Evolutionary conservation across 2,329 filamentous ascomycete genomes (phyloP), one percentile per base, ranked within the genome.

Genomic region (Fusarium chlamydosporum): DNA sequence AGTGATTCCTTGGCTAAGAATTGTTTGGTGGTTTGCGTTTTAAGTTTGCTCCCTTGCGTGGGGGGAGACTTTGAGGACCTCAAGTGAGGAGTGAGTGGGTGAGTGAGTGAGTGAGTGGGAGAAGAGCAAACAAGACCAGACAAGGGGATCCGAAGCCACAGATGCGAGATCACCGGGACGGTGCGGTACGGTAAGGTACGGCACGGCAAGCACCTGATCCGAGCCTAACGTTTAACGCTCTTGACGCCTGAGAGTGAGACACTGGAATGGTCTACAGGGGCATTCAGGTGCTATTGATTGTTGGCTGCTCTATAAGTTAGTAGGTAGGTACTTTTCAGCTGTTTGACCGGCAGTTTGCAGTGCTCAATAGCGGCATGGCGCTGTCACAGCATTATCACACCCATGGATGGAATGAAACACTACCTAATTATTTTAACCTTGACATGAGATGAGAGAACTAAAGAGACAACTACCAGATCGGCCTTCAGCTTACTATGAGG

Each of bases 141-240:
- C 26, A 23, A 41, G 23, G 52, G 20, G 41, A 55, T 20, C 59
- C 59, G 46, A 37, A 65, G 55, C 50, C 33, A 48, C 60, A 52
- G 66, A 51, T 69, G 66, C 66, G 38, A 69, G 66, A 69, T 69
- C 47, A 67, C 55, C 66, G 66, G 61, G 66, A 69, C 61, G 61
- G 61, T 50, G 27, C 43, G 27, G 43, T 46, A 46, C 43, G 43
- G 43, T 16, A 37, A 34, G 33, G 46, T 51, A 64, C 59, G 63
- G 56, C 47, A 62, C 23, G 23, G 23, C 23, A 23, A 67, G 66
- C 56, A 66, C 65, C 47, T 68, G 65, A 68, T 46, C 66, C 66
- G 66, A 57, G 61, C 66, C 66, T 61, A 68, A 69, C 67, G 47
- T 48, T 48, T 46, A 66, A 57, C 62, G 51, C 51, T 57, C 27